Evolutionary conservation across 1,139 yeast genomes (phyloP), one percentile per base, ranked within the genome.

Genomic region (Protomyces inouyei): DNA sequence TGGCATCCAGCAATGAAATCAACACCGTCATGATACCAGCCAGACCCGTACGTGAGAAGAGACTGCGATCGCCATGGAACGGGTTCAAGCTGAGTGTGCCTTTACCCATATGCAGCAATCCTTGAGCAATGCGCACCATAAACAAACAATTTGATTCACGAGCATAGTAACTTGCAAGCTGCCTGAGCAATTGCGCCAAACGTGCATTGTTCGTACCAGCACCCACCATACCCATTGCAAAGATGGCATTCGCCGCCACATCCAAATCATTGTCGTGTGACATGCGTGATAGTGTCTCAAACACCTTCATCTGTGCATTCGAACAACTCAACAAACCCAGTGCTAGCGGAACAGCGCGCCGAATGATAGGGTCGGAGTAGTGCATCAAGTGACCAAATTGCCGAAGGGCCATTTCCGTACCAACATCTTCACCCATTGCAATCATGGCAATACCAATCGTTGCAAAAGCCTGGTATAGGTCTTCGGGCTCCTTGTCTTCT

Each of bases 151-250:
- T 96, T 56, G 95, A 86, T 65, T 95, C 95, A 73, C 93, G 88
- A 67, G 88, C 83, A 75, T 95, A 95, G 76, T 95, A 95, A 64
- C 90, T 85, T 1, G 98, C 98, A 72, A 95, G 82, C 76, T 93
- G 98, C 76, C 98, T 85, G 73, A 95, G 82, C 70, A 95, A 81
- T 78, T 93, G 98, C 1, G 98, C 98, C 70, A 95, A 82, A 79
- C 99, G 87, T 8, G 99, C 98, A 75, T 95, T 95, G 77, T 93
- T 92, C 48, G 98, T 95, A 77, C 99, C 99, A 36, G 97, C 95
- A 73, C 98, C 98, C 70, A 93, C 96, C 69, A 95, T 78, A 66
- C 99, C 98, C 98, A 95, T 92, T 54, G 97, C 86, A 73, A 89
- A 92, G 68, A 93, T 92, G 36, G 98, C 92, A 74, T 92, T 95